Base-by-base conservation (phyloP, 176 grass and related monocot species). In the Musa beccarii region DNA sequence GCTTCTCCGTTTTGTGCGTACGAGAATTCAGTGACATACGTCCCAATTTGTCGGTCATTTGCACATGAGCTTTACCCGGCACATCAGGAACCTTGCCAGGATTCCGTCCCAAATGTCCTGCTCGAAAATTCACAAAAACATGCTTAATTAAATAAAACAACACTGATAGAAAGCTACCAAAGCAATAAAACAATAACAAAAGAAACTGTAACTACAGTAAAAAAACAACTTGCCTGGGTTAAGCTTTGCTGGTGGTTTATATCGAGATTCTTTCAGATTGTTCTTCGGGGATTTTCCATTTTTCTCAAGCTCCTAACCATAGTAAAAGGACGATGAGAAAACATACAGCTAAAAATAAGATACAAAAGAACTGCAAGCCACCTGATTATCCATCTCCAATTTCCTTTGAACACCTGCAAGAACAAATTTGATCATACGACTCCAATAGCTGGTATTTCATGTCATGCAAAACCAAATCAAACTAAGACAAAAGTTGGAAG, bases 401-500 rank as follows among this genome's bases (percentile, higher is more conserved):
- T 99, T 99, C 80, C 96, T 86, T 83, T 99, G 96, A 28, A 87
- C 91, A 75, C 86, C 96, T 99, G 80, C 11, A 76, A 72, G 49
- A 79, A 80, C 9, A 13, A 43, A 62, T 43, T 5, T 4, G 20
- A 10, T 26, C 54, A 17, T 67, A 59, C 78, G 65, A 25, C 25
- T 64, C 62, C 21, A 49, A 72, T 54, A 53, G 29, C 4, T 34
- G 29, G 29, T 34, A 34, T 5, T 34, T 34, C 3, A 34, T 34
- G 29, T 34, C 29, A 34, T 1, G 25, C 25, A 26, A 26, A 25
- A 26, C 1, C 25, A 26, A 26, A 26, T 26, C 25, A 26, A 26
- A 26, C 25, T 1, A 26, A 26, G 25, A 26, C 26, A 28, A 26
- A 26, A 28, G 26, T 28, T 28, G 26, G 26, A 28, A 28, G 26